phyloP scores from a whole-genome alignment of 2,329 filamentous ascomycete species.

The Scleromitrula shiraiana region DNA sequence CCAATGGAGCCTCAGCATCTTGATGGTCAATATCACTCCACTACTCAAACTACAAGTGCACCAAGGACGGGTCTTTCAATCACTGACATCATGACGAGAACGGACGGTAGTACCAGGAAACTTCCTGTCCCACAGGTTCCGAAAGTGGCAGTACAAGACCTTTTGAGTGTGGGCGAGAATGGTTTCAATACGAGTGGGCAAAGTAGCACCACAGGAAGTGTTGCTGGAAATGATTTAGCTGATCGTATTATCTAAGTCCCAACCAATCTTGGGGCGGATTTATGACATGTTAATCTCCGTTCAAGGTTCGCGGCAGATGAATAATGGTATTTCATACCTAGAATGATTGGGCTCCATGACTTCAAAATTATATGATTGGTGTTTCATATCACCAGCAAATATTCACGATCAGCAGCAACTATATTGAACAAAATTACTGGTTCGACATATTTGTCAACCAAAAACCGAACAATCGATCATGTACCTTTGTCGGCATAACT shows the following conservation, averaged over 20 bases:
- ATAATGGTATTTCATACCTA: too few relatives aligned
- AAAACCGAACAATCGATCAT: background rate
- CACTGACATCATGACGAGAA: conserved; percentile 84
- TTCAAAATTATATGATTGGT: too few relatives aligned
- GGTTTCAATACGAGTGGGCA: conserved; percentile 62
- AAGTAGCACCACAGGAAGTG: conserved; percentile 69
- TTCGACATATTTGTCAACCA: background rate
- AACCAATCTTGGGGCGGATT: background rate
- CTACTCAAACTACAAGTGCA: conserved; percentile 38
- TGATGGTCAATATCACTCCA: conserved; percentile 35
- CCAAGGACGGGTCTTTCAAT: conserved; percentile 65
- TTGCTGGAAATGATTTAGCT: conserved; percentile 63
- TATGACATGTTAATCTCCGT: too few relatives aligned
- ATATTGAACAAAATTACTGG: too few relatives aligned
- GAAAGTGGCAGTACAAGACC: conserved; percentile 79
- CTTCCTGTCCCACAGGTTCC: conserved; percentile 86
- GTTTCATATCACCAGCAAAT: too few relatives aligned
- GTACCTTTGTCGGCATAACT: background rate
- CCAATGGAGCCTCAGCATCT: conserved; percentile 51
- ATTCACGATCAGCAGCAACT: too few relatives aligned
- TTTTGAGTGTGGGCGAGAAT: conserved; percentile 56
- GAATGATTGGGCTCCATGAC: too few relatives aligned
- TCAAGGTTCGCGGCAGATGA: too few relatives aligned
- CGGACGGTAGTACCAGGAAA: conserved; percentile 83
- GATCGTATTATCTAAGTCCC: conserved; percentile 39